phyloP scores from a whole-genome alignment of 495 filamentous ascomycete genomes.

The Neurospora sp. region DNA sequence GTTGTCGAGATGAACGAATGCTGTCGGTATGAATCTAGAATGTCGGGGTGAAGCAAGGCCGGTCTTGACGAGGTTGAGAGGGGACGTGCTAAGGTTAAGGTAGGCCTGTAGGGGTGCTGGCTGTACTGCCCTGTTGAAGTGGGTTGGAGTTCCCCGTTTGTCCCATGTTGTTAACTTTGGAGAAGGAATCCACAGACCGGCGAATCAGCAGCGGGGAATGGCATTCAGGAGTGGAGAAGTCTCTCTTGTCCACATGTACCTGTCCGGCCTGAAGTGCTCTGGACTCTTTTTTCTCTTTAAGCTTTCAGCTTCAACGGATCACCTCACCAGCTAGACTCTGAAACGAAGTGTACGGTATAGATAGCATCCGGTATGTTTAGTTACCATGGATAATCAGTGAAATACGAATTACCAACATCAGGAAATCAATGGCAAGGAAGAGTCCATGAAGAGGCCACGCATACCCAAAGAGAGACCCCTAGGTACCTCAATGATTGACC shows the following conservation, averaged over 20 bases:
- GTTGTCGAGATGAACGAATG: not conserved
- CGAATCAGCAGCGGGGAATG: not conserved
- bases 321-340: no score
- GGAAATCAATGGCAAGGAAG: not conserved
- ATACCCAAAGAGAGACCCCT: not conserved
- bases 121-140: not conserved
- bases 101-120: not conserved
- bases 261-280: not conserved
- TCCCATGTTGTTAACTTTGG: not conserved
- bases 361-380: not conserved
- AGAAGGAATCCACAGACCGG: not conserved
- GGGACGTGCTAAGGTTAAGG: not conserved
- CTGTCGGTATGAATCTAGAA: not conserved
- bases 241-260: not conserved
- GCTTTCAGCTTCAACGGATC: not conserved
- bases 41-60: not conserved
- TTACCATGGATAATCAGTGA: not conserved
- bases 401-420: not conserved
- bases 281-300: not conserved
- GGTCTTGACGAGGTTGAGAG: not conserved
- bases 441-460: not conserved
- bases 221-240: not conserved
- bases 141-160: not conserved
- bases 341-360: not conserved
- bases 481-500: not conserved